Base-by-base conservation (phyloP, 495 filamentous ascomycete species). In the Xylaria castorea region DNA sequence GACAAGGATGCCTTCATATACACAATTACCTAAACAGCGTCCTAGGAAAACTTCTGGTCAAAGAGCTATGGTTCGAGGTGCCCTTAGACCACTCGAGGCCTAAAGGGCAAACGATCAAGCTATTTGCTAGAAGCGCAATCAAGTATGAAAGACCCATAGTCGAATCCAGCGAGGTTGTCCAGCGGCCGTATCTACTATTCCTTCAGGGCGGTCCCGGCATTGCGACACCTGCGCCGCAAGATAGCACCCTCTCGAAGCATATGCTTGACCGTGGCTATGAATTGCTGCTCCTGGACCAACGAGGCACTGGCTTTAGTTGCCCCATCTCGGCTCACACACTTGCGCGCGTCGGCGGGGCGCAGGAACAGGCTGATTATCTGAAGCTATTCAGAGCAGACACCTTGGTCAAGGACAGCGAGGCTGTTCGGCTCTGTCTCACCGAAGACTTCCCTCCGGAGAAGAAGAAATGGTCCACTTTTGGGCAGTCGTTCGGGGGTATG, bases 401-500 rank as follows among this genome's bases (percentile, higher is more conserved):
- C 73, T 95, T 93, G 61, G 94, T 98, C 42, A 90, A 88, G 63
- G 95, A 98, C 75, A 93, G 92, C 70, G 95, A 98, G 76, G 94
- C 94, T 12, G 89, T 98, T 27, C 88, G 95, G 1, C 85, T 90
- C 66, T 89, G 84, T 38, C 83, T 98, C 71, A 95, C 91, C 0
- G 81, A 84, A 5, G 89, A 92, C 25, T 92, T 90, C 58, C 91
- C 92, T 0, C 83, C 86, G 25, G 89, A 91, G 20, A 89, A 92
- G 76, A 88, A 89, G 75, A 92, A 92, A 81, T 98, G 96, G 95
- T 85, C 83, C 53, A 85, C 93, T 42, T 89, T 97, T 61, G 96
- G 96, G 14, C 95, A 98, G 81, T 94, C 91, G 25, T 98, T 96
- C 78, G 95, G 96, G 40, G 96, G 95, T 1, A 97, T 97, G 81